Evolutionary conservation across 352 stramenopile species (phyloP).

Genomic region (Pythium rishiriense): DNA sequence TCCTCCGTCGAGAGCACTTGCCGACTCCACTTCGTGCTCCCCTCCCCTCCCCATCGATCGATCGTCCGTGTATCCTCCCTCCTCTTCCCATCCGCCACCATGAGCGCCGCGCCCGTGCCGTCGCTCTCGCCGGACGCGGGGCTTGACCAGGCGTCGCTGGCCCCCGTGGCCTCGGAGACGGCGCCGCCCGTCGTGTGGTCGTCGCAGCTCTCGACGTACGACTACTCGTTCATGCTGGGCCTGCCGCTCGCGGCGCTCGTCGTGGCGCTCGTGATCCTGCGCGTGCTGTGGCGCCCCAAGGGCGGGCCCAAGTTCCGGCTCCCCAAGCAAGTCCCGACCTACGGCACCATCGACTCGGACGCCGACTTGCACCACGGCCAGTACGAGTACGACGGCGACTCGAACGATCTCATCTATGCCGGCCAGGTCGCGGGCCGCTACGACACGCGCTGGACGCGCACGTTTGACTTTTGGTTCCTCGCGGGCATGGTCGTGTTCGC

Average conservation of each 20-base stretch:
- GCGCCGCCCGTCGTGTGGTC: slow-evolving; percentile 48
- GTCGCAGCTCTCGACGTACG: slow-evolving; percentile 46
- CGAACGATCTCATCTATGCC: slow-evolving; percentile 83
- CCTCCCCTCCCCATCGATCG: neutral
- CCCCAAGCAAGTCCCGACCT: slow-evolving; percentile 77
- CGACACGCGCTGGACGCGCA: slow-evolving; percentile 82
- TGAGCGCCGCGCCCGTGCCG: slow-evolving; percentile 5
- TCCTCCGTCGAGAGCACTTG: no score
- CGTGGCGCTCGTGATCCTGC: slow-evolving; percentile 57
- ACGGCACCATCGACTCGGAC: slow-evolving; percentile 67
- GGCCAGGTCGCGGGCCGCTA: slow-evolving; percentile 77
- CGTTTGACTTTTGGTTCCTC: slow-evolving; percentile 84
- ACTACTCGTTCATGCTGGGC: slow-evolving; percentile 70
- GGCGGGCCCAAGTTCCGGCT: slow-evolving; percentile 76
- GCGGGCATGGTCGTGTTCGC: slow-evolving; percentile 62
- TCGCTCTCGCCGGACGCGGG: slow-evolving; percentile 5
- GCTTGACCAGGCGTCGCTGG: neutral
- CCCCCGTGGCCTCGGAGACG: neutral
- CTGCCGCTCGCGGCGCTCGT: slow-evolving; percentile 64
- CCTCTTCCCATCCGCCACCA: neutral
- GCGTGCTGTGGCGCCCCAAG: slow-evolving; percentile 75
- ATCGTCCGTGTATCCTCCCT: neutral
- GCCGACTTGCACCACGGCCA: slow-evolving; percentile 39
- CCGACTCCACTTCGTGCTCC: no score
- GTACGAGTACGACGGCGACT: slow-evolving; percentile 79